These are phyloP conservation scores for Rhodamnia argentea DNA, from an alignment of 345 rosid genomes.

Conservation along the genomic window DNA sequence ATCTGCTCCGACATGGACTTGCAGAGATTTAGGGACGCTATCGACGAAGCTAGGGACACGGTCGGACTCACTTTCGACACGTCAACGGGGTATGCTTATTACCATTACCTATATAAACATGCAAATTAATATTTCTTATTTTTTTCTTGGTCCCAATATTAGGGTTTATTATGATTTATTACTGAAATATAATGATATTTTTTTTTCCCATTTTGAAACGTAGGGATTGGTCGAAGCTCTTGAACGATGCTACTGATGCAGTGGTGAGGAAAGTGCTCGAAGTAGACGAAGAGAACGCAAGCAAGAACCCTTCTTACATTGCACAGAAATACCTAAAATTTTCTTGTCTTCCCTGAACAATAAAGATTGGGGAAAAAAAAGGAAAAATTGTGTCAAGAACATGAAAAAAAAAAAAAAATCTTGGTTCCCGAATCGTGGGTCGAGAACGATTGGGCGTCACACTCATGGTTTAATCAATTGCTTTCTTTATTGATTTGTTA, in stretches of 20 bases:
- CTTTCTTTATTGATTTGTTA: neutral
- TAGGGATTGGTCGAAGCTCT: slow-evolving; percentile 85
- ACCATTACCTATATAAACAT: neutral
- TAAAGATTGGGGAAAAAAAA: no score
- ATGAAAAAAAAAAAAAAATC: neutral
- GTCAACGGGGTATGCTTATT: slow-evolving; percentile 33
- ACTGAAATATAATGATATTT: neutral
- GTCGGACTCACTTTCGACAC: slow-evolving; percentile 87
- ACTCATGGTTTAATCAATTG: neutral
- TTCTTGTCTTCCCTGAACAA: neutral
- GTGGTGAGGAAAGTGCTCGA: slow-evolving; percentile 50
- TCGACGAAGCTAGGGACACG: slow-evolving; percentile 60
- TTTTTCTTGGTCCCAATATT: neutral
- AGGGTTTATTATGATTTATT: neutral
- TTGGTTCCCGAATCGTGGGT: neutral
- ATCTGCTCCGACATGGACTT: slow-evolving; percentile 20
- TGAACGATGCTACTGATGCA: slow-evolving; percentile 56
- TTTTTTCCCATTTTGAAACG: neutral
- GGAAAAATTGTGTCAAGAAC: neutral
- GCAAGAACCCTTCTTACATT: neutral
- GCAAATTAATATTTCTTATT: neutral
- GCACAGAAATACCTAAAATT: neutral
- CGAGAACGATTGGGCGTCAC: neutral
- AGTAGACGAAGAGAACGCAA: slow-evolving; percentile 24
- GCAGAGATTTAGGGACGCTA: slow-evolving; percentile 34